Percentiles rank a stretch among this genome's conserved stretches.
These are phyloP conservation scores for Lactarius deliciosus DNA, from an alignment of 768 basidiomycete species.

Conservation along the genomic window DNA sequence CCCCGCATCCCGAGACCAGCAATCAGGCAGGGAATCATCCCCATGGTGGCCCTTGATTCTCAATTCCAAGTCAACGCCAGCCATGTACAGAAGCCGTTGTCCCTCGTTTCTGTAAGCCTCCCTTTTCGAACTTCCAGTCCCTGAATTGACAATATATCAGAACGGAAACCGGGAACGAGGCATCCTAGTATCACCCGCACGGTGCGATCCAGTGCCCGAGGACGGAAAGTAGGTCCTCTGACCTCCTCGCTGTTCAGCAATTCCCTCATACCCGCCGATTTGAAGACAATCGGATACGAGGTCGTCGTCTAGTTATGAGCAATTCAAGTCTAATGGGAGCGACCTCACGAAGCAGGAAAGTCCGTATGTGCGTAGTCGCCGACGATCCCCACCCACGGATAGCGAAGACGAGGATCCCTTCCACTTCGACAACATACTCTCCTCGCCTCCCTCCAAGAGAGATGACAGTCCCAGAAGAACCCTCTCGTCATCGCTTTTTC, in stretches of 20 bases:
- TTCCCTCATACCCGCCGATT: conserved; percentile 4
- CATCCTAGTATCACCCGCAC: background rate
- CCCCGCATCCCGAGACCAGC: conserved; percentile 18
- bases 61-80: conserved; percentile 23
- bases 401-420: conserved; percentile 28
- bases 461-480: background rate
- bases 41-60: conserved; percentile 1
- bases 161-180: background rate
- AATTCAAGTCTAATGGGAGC: background rate
- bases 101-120: conserved; percentile 11
- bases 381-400: conserved; percentile 13
- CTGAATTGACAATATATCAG: background rate
- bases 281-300: background rate
- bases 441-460: conserved; percentile 1
- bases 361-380: conserved; percentile 2
- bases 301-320: conserved; percentile 10
- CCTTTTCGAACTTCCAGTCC: no score
- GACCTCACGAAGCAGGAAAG: background rate
- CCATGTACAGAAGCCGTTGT: conserved; percentile 15
- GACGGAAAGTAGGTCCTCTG: conserved; percentile 5
- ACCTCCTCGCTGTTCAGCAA: background rate
- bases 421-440: conserved; percentile 22
- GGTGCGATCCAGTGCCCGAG: background rate
- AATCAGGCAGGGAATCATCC: background rate
- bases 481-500: conserved; percentile 17